phyloP scores from a whole-genome alignment of 2,329 filamentous ascomycete species.

The Beauveria sp. region DNA sequence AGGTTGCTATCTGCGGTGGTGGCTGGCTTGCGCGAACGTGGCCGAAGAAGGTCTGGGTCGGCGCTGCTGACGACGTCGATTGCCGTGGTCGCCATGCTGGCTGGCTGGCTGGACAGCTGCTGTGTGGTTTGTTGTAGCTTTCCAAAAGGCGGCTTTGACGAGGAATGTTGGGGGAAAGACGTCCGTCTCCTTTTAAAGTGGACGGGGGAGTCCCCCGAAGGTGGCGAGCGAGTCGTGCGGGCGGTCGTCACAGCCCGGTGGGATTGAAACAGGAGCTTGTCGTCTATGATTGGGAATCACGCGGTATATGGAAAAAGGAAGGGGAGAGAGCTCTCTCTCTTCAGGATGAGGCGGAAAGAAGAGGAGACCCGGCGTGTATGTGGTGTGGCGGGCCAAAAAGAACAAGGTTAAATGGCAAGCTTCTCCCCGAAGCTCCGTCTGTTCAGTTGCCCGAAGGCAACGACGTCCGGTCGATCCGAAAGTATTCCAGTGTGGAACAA shows the following conservation, averaged over 20 bases:
- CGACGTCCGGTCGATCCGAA: constrained; percentile 1
- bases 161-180: not conserved
- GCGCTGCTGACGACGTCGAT: constrained; percentile 26
- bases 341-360: not conserved
- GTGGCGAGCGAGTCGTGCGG: not conserved
- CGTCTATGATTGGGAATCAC: not conserved
- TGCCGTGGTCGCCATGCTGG: constrained; percentile 21
- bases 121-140: too few relatives aligned
- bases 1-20: constrained; percentile 25
- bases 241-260: not conserved
- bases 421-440: constrained; percentile 1
- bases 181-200: constrained; percentile 1
- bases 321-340: too few relatives aligned
- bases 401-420: not conserved
- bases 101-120: too few relatives aligned
- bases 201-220: not conserved
- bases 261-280: not conserved
- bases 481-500: not conserved
- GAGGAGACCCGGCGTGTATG: not conserved
- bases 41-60: constrained; percentile 33
- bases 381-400: not conserved
- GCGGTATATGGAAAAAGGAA: too few relatives aligned
- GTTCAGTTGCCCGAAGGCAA: not conserved
- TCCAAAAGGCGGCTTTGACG: not conserved
- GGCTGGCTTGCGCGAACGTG: constrained; percentile 40